Evolutionary conservation across 2,329 filamentous ascomycete genomes (phyloP), one percentile per base, ranked within the genome.

Genomic region (Hypoxylon sp.): DNA sequence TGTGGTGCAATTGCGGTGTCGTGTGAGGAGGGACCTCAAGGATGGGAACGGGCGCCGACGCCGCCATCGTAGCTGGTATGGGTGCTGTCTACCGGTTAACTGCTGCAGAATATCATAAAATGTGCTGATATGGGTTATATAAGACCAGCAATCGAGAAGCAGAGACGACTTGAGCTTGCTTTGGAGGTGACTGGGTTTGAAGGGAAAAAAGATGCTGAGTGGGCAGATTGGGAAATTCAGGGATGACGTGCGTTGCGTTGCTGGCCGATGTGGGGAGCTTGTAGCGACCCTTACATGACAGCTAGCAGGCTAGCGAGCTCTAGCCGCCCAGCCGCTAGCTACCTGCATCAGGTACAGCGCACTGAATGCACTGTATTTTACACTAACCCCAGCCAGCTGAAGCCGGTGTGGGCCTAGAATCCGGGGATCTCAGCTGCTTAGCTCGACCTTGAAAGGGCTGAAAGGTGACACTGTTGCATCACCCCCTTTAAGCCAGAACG

Each of bases 1-100:
- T 87, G 73, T 96, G 91, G 55, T 88, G 78, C 41, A 92, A 82
- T 51, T 85, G 82, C n/a, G 90, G 90, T 4, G 71, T 70, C 24
- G 65, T 68, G 43, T 73, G 71, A 8, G 68, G 69, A 38, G 65
- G 60, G 11, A 69, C 49, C 48, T 72, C 68, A 59, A 67, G 60
- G 24, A 72, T 69, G 20, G 69, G 65, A 29, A 64, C 62, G 3
- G 70, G 65, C 10, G 67, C 64, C 24, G 56, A 52, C 31, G 56
- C 54, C 26, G 54, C 55, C 29, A 59, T 60, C 24, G 57, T 47
- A n/a, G 67, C 60, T 11, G 70, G 62, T 68, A 70, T 67, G 9
- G 45, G 63, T 53, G 47, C 45, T 59, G 40, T 40, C 41, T 23
- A 41, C 40, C 6, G 9, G 52, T 67, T 27, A 62, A 65, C 37